Percentiles rank a stretch among this genome's conserved stretches.
Conservation (phyloP, 2,329 filamentous ascomycete genomes). For the Nemania sp. region DNA sequence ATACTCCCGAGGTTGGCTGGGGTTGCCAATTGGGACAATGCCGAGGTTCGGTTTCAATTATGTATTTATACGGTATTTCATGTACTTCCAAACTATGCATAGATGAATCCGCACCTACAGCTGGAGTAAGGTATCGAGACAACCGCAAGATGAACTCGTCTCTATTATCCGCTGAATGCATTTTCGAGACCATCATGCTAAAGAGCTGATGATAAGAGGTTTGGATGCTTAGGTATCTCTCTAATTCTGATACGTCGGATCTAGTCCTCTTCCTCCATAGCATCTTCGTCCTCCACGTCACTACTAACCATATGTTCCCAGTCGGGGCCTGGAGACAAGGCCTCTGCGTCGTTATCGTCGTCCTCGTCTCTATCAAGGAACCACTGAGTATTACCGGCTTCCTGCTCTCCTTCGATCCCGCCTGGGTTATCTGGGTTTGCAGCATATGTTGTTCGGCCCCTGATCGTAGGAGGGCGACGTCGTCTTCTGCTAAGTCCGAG, state of each 20-base stretch:
- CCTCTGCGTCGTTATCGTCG: constrained; percentile 35
- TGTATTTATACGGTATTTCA: not conserved
- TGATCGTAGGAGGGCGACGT: constrained; percentile 14
- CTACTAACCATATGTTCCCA: constrained; percentile 23
- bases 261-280: constrained; percentile 33
- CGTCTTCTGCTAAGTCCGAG: constrained; percentile 28
- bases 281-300: constrained; percentile 36
- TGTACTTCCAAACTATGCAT: not conserved
- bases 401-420: constrained; percentile 11
- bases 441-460: constrained; percentile 12
- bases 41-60: constrained; percentile 26
- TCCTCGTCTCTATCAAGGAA: constrained; percentile 28
- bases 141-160: too few relatives aligned
- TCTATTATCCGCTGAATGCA: too few relatives aligned
- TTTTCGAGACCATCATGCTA: too few relatives aligned
- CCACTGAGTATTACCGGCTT: constrained; percentile 15
- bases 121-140: too few relatives aligned
- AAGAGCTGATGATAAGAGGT: too few relatives aligned
- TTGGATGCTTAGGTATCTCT: too few relatives aligned
- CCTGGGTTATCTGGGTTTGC: constrained; percentile 8
- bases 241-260: not conserved
- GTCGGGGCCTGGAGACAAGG: constrained; percentile 9
- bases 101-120: not conserved
- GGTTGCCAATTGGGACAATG: constrained; percentile 23
- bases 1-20: constrained; percentile 11